A percentile compares a stretch with the other conserved stretches of the same genome.
These are phyloP conservation scores for Syzygium aqueum DNA, from an alignment of 345 rosid genomes.

Conservation along the genomic window DNA sequence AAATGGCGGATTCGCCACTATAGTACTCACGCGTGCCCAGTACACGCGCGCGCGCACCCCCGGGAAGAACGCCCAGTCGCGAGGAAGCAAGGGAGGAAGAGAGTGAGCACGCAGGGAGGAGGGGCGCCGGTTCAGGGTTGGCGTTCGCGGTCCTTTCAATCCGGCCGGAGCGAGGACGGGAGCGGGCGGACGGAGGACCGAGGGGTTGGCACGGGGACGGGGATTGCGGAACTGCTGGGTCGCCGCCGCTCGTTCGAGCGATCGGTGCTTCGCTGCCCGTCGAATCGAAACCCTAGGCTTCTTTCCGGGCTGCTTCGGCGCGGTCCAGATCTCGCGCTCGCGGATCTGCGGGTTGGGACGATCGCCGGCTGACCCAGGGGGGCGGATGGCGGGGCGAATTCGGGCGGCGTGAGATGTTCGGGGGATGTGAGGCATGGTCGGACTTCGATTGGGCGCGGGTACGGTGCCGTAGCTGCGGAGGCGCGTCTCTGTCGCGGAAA, in stretches of 20 bases:
- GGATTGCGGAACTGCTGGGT: not conserved
- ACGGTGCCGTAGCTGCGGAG: not conserved
- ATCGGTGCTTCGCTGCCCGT: not conserved
- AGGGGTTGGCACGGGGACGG: not conserved
- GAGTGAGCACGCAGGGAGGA: not conserved
- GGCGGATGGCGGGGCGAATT: not conserved
- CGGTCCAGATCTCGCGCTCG: not conserved
- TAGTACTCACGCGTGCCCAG: not conserved
- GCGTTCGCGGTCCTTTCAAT: not conserved
- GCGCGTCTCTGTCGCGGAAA: constrained; percentile 11
- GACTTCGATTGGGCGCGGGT: not conserved
- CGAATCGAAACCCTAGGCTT: not conserved
- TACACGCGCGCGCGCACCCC: not conserved
- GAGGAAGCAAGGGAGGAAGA: too few relatives aligned
- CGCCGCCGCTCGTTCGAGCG: not conserved
- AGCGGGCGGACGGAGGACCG: not conserved
- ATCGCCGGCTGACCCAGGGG: not conserved
- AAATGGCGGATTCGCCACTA: not conserved
- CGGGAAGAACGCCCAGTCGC: not conserved
- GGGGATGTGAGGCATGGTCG: not conserved
- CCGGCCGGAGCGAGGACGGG: not conserved
- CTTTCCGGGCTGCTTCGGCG: not conserved
- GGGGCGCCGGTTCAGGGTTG: not conserved
- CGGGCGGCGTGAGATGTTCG: not conserved
- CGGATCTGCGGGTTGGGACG: not conserved